phyloP scores from a whole-genome alignment of 768 basidiomycete species.

The Boletus rufocinnamomeus region DNA sequence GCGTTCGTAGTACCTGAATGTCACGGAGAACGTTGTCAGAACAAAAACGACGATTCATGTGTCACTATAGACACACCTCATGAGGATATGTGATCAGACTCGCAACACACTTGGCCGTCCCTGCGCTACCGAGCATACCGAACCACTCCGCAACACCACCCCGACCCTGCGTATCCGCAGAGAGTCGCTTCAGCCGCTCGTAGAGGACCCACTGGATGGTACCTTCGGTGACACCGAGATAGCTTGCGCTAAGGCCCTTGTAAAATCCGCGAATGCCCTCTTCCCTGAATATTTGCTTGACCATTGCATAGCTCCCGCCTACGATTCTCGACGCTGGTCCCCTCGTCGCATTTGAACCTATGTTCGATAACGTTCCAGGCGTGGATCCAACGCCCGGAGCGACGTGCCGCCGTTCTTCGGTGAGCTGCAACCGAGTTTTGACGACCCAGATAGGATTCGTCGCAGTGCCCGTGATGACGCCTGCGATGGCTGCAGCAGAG shows the following conservation, averaged over 20 bases:
- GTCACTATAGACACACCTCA: constrained; percentile 61
- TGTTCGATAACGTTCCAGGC: background rate
- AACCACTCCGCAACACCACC: constrained; percentile 68
- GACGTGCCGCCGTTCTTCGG: constrained; percentile 31
- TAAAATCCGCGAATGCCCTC: constrained; percentile 91
- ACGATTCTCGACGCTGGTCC: constrained; percentile 34
- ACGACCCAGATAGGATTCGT: constrained; percentile 99
- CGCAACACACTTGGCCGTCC: constrained; percentile 91
- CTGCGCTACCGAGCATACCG: constrained; percentile 87
- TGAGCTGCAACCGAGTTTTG: constrained; percentile 91
- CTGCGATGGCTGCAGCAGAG: constrained; percentile 80
- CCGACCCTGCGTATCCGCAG: constrained; percentile 50
- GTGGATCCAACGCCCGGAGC: constrained; percentile 1
- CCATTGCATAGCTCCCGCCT: constrained; percentile 60
- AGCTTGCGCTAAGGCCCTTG: constrained; percentile 92
- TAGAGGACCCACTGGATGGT: constrained; percentile 98
- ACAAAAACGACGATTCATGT: background rate
- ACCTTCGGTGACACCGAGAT: constrained; percentile 93
- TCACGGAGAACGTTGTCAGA: constrained; percentile 4
- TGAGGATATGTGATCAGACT: constrained; percentile 97
- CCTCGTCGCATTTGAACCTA: constrained; percentile 1
- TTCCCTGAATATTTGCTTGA: constrained; percentile 71
- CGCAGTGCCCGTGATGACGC: constrained; percentile 81
- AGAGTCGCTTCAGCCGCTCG: constrained; percentile 83
- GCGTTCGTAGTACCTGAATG: constrained; percentile 82